These are phyloP conservation scores for Bipolaris zeicola DNA, from an alignment of 2,329 filamentous ascomycete genomes.

Conservation along the genomic window DNA sequence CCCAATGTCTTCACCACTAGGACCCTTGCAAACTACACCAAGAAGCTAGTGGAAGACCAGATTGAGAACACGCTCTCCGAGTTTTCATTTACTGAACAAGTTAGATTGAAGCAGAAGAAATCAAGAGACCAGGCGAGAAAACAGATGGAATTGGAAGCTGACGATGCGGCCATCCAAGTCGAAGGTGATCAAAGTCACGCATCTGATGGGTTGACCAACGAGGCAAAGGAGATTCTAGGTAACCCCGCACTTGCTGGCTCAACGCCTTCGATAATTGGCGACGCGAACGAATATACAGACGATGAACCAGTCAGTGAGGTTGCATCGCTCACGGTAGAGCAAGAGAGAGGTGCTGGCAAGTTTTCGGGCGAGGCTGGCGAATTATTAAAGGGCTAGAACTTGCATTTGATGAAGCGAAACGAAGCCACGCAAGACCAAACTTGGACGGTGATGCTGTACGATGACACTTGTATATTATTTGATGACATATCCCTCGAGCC, in stretches of 20 bases:
- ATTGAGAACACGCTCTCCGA: conserved; percentile 69
- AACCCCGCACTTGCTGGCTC: conserved; percentile 17
- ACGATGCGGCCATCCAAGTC: conserved; percentile 1
- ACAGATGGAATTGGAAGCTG: conserved; percentile 2
- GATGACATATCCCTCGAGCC: background rate
- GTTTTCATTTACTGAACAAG: conserved; percentile 54
- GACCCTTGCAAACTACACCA: conserved; percentile 77
- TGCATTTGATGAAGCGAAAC: background rate
- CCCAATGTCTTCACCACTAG: conserved; percentile 78
- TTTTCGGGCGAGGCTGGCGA: conserved; percentile 4
- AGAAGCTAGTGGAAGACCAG: conserved; percentile 74
- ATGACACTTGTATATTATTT: conserved; percentile 1
- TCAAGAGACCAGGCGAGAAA: conserved; percentile 14
- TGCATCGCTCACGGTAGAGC: conserved; percentile 1
- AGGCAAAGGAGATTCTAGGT: conserved; percentile 23
- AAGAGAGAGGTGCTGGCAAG: background rate
- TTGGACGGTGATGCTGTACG: background rate
- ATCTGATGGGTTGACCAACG: conserved; percentile 16
- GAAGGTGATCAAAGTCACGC: conserved; percentile 5
- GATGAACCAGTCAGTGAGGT: conserved; percentile 12
- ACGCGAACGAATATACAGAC: conserved; percentile 26
- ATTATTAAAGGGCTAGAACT: background rate
- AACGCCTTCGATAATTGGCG: conserved; percentile 10
- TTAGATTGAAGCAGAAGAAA: conserved; percentile 9
- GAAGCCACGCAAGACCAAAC: background rate